phyloP scores from a whole-genome alignment of 768 basidiomycete genomes.

The Mycena chlorophos region DNA sequence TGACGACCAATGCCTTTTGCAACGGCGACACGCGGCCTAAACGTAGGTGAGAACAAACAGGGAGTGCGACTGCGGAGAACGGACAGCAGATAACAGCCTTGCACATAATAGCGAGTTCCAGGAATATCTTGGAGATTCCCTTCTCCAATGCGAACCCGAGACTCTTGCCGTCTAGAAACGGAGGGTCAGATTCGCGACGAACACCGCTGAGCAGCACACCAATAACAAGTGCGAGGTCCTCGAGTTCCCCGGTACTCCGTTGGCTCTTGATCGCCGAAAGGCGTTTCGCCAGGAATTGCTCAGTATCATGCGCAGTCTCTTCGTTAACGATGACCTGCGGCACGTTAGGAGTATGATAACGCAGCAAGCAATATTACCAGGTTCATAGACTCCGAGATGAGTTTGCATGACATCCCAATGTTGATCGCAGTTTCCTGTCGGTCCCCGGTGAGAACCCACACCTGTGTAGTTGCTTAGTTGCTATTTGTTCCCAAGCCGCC shows the following conservation, averaged over 20 bases:
- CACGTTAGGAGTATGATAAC: not conserved
- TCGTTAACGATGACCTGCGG: slow-evolving; percentile 91
- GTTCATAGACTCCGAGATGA: slow-evolving; percentile 99
- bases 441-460: slow-evolving; percentile 98
- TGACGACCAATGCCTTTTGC: slow-evolving; percentile 96
- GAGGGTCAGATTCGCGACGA: slow-evolving; percentile 9
- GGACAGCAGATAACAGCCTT: slow-evolving; percentile 97
- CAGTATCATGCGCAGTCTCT: slow-evolving; percentile 74
- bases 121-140: slow-evolving; percentile 82
- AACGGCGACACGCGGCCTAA: slow-evolving; percentile 94
- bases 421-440: slow-evolving; percentile 99
- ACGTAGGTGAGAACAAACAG: slow-evolving; percentile 6
- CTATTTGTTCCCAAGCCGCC: not conserved
- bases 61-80: slow-evolving; percentile 29
- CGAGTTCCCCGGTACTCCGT: slow-evolving; percentile 84
- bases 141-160: slow-evolving; percentile 92
- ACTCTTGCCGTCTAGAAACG: slow-evolving; percentile 84
- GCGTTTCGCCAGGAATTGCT: slow-evolving; percentile 85
- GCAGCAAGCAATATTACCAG: slow-evolving; percentile 49
- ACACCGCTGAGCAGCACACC: slow-evolving; percentile 46
- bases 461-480: slow-evolving; percentile 39
- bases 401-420: slow-evolving; percentile 94
- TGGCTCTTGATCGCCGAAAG: slow-evolving; percentile 93
- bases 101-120: slow-evolving; percentile 96
- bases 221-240: slow-evolving; percentile 93